Percentiles rank a stretch among this genome's conserved stretches.
These are phyloP conservation scores for Amylostereum areolatum DNA, from an alignment of 1,284 basidiomycete genomes.

Conservation along the genomic window DNA sequence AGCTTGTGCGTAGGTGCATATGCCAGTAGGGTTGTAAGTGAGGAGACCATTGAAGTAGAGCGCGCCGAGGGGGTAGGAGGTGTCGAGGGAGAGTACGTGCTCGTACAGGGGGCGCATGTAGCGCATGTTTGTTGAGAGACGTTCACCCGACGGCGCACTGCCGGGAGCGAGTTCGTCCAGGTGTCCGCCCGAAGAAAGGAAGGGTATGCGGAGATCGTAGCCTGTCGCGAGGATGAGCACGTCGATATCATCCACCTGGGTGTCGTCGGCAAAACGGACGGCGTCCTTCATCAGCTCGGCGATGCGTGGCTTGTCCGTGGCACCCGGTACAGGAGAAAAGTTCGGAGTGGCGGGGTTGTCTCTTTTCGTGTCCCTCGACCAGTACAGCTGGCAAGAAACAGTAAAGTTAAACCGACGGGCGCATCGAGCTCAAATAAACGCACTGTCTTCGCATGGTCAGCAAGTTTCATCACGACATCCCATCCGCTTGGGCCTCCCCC, in stretches of 20 bases:
- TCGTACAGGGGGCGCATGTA: background rate
- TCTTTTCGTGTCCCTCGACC: too few relatives aligned
- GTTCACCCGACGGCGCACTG: background rate
- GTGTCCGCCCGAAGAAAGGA: background rate
- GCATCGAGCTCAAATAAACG: too few relatives aligned
- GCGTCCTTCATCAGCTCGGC: too few relatives aligned
- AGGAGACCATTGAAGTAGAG: background rate
- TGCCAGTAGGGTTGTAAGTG: background rate
- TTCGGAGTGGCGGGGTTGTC: too few relatives aligned
- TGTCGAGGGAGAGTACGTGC: constrained; percentile 1
- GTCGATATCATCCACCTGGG: too few relatives aligned
- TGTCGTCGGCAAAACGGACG: too few relatives aligned
- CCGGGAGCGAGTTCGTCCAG: background rate
- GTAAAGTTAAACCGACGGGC: too few relatives aligned
- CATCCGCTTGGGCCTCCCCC: background rate
- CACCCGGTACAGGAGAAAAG: too few relatives aligned
- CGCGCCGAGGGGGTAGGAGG: background rate
- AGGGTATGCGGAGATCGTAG: background rate
- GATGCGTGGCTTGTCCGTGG: too few relatives aligned
- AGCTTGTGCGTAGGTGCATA: background rate
- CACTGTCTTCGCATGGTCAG: background rate
- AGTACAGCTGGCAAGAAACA: too few relatives aligned
- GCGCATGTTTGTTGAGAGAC: background rate
- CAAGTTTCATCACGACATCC: background rate
- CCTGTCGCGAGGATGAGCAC: background rate